These are phyloP conservation scores for Chrysoporthe cubensis DNA, from an alignment of 2,329 filamentous ascomycete species.

Conservation along the genomic window DNA sequence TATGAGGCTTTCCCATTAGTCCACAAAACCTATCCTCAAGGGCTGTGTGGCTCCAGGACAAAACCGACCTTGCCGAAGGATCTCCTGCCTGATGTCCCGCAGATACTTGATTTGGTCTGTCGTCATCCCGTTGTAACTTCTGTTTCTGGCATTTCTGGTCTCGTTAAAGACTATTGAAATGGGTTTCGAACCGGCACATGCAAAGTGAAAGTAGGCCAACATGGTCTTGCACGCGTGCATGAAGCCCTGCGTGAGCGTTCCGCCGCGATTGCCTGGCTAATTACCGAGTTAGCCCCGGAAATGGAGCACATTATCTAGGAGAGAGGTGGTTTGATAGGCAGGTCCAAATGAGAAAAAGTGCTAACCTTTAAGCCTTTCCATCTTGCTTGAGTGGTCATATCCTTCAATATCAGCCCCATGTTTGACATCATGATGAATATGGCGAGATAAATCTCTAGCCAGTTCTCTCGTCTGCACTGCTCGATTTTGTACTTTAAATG, in stretches of 20 bases:
- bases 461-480: not conserved
- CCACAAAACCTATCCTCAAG: not conserved
- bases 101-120: constrained; percentile 1
- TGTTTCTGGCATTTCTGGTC: not conserved
- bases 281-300: not conserved
- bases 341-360: not conserved
- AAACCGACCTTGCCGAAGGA: not conserved
- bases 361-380: constrained; percentile 3
- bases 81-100: not conserved
- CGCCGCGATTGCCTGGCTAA: constrained; percentile 3
- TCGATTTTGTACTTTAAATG: not conserved
- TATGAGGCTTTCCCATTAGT: not conserved
- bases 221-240: constrained; percentile 2
- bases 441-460: not conserved
- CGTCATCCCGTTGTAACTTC: not conserved
- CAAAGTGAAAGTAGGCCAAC: not conserved
- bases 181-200: not conserved
- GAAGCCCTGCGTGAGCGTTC: not conserved
- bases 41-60: not conserved
- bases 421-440: constrained; percentile 3
- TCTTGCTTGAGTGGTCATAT: not conserved
- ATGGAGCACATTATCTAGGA: too few relatives aligned
- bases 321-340: too few relatives aligned
- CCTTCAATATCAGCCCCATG: constrained; percentile 1
- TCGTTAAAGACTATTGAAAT: not conserved